Conservation (phyloP, 1,284 basidiomycete genomes). For the Cutaneotrichosporon spelunceum region DNA sequence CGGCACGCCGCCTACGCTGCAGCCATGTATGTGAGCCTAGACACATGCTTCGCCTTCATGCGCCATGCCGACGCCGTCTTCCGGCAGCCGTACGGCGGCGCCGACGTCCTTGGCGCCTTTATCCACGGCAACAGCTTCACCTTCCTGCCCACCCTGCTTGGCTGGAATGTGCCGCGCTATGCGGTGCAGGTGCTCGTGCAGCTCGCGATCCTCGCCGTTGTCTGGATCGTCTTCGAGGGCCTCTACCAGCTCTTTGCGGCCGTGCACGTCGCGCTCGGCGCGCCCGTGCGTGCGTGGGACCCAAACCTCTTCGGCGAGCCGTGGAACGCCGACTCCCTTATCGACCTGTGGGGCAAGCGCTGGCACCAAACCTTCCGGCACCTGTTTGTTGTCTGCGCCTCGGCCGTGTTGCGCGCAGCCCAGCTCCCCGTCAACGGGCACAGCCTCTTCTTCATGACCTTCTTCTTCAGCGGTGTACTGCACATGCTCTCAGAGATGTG, state of each 20-base stretch:
- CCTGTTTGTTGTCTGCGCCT: slow-evolving; percentile 41
- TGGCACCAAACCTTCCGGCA: slow-evolving; percentile 50
- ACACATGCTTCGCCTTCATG: neutral
- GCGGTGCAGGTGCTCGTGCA: slow-evolving; percentile 15
- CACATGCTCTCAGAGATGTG: slow-evolving; percentile 43
- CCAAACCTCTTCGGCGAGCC: slow-evolving; percentile 41
- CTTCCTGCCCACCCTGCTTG: neutral
- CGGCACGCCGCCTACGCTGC: neutral
- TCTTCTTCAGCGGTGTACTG: slow-evolving; percentile 40
- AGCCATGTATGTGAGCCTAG: neutral
- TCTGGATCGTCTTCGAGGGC: neutral
- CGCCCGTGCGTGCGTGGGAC: slow-evolving; percentile 35
- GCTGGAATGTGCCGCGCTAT: slow-evolving; percentile 6
- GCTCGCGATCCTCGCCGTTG: neutral
- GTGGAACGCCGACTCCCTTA: slow-evolving; percentile 37
- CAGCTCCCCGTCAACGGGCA: slow-evolving; percentile 28
- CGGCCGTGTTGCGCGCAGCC: slow-evolving; percentile 19
- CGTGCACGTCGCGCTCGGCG: slow-evolving; percentile 24
- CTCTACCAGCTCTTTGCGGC: slow-evolving; percentile 36
- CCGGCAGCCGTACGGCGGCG: neutral
- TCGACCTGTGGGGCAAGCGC: slow-evolving; percentile 48
- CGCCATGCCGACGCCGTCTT: neutral
- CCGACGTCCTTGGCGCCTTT: neutral
- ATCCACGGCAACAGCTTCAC: neutral
- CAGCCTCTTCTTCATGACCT: slow-evolving; percentile 32